Evolutionary conservation across 805 yeast genomes (phyloP), one percentile per base, ranked within the genome.

Genomic region (Danielia oregonensis): DNA sequence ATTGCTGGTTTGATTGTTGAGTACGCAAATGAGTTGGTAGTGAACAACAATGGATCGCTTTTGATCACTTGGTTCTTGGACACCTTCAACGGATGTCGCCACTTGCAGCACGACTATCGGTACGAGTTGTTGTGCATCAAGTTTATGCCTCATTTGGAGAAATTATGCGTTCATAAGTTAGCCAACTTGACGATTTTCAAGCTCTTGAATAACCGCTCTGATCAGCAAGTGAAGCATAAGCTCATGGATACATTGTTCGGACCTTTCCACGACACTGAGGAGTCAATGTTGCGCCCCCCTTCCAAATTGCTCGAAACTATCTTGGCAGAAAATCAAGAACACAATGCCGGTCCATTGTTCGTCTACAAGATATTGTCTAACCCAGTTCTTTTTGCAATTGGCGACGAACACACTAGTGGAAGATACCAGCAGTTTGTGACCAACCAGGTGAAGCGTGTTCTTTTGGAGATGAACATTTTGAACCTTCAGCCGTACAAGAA

Each of bases 1-100:
- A 71, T 91, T 6, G 81, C 95, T 6, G 79, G 86, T 1, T 76
- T 86, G 44, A 84, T 93, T 36, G 78, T 88, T 15, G 71, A 81
- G 28, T 79, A 85, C 64, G 79, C 91, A 17, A 84, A 82, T 43
- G 85, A 80, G 44, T 70, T 93, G 47, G 86, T 88, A 1, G 74
- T 81, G 4, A 88, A 89, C 56, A 75, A 80, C 42, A 93, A 93
- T 57, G 97, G 97, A 16, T 82, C 95, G 1, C 65, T 93, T 44
- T 70, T 93, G 47, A 75, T 93, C 35, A 87, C 96, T 2, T 93
- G 98, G 98, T 83, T 85, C 50, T 72, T 93, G 53, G 98, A 93
- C 54, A 86, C 96, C 1, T 67, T 57, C 39, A 58, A 51, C 36
- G 60, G 54, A 10, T 36, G 39, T 18, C 23, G 35, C 6, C 37